These are phyloP conservation scores for Calycina herbarum DNA, from an alignment of 2,329 filamentous ascomycete genomes.

Conservation along the genomic window DNA sequence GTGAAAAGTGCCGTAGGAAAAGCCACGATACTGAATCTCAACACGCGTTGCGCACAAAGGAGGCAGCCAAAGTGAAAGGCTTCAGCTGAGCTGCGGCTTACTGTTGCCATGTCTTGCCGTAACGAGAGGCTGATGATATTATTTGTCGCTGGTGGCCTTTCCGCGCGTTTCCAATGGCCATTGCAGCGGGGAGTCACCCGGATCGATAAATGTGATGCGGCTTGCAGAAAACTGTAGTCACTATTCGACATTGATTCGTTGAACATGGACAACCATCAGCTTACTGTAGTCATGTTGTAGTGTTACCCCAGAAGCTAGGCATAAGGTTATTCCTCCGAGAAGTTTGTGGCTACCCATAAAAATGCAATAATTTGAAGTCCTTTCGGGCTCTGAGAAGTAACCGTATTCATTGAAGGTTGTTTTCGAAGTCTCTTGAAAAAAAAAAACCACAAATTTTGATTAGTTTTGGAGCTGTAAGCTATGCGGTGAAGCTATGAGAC, in stretches of 20 bases:
- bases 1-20: not conserved
- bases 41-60: not conserved
- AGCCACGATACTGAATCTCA: not conserved
- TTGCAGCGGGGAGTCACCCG: not conserved
- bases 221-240: constrained; percentile 1
- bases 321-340: not conserved
- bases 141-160: not conserved
- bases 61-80: not conserved
- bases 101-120: not conserved
- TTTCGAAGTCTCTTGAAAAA: not conserved
- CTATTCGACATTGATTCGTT: constrained; percentile 2
- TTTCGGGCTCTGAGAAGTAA: not conserved
- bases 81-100: constrained; percentile 3
- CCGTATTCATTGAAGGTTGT: not conserved
- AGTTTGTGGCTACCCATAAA: not conserved
- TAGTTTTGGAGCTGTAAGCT: not conserved
- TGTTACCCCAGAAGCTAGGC: constrained; percentile 1
- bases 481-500: not conserved
- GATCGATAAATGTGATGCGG: not conserved
- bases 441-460: not conserved
- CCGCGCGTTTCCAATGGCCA: not conserved
- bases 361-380: not conserved
- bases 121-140: not conserved
- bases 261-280: not conserved
- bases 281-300: not conserved